These are phyloP conservation scores for Lindgomyces ingoldianus DNA, from an alignment of 495 filamentous ascomycete genomes.

Conservation along the genomic window DNA sequence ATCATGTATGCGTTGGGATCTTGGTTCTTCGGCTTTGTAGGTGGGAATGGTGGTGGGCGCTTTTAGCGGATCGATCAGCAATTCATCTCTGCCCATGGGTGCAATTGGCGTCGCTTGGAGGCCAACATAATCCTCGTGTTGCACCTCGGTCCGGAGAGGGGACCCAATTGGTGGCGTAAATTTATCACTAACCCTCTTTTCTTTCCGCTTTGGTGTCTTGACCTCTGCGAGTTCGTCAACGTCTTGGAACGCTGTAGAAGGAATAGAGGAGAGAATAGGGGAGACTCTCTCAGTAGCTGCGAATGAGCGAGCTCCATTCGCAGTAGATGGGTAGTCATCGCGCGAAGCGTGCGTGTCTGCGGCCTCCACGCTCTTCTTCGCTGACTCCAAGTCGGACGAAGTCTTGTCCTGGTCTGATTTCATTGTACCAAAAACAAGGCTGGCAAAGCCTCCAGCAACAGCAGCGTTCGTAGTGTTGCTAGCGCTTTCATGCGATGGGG, in stretches of 20 bases:
- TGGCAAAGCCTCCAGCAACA: slow-evolving; percentile 17
- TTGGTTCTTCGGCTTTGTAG: background rate
- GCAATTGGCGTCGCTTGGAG: background rate
- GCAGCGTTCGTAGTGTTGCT: slow-evolving; percentile 3
- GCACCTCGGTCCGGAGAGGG: slow-evolving; percentile 42
- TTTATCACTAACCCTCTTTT: slow-evolving; percentile 40
- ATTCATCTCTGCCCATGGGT: background rate
- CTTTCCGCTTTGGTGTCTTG: slow-evolving; percentile 39
- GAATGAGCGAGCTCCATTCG: slow-evolving; percentile 12
- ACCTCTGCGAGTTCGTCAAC: slow-evolving; percentile 35
- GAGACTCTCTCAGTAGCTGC: background rate
- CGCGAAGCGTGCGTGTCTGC: background rate
- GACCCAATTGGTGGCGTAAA: slow-evolving; percentile 41
- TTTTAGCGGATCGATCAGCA: background rate
- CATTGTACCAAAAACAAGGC: slow-evolving; percentile 18
- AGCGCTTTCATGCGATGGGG: background rate
- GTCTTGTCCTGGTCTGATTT: slow-evolving; percentile 27
- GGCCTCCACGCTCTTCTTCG: slow-evolving; percentile 13
- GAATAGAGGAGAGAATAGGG: slow-evolving; percentile 21
- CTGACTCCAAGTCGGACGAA: slow-evolving; percentile 10
- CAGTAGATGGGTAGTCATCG: background rate
- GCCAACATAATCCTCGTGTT: slow-evolving; percentile 39
- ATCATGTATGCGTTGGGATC: slow-evolving; percentile 3
- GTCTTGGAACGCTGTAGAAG: slow-evolving; percentile 34
- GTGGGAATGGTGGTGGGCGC: background rate